Conservation (phyloP, 2,329 filamentous ascomycete species). For the Trichoderma cornu-damae region DNA sequence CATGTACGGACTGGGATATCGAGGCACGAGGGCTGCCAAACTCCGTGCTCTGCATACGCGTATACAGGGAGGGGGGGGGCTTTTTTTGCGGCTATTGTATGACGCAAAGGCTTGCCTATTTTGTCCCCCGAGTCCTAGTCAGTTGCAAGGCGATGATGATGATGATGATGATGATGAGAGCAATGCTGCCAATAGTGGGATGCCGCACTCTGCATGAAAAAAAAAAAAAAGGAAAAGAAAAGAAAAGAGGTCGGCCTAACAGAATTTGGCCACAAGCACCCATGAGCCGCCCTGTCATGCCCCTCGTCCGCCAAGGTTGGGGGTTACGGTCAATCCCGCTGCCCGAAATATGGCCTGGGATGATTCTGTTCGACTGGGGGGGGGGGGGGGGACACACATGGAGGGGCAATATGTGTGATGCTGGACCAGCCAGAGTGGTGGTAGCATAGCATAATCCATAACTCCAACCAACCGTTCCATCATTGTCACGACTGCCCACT, state of each 20-base stretch:
- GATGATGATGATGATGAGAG: not conserved
- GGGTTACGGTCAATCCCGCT: not conserved
- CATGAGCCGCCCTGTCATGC: not conserved
- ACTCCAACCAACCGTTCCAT: not conserved
- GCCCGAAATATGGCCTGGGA: not conserved
- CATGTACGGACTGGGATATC: not conserved
- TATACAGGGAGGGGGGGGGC: not conserved
- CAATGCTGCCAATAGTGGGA: not conserved
- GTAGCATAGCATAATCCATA: no score
- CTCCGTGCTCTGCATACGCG: not conserved
- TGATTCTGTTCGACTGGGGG: not conserved
- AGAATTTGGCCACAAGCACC: not conserved
- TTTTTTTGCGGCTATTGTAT: not conserved
- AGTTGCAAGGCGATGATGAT: not conserved
- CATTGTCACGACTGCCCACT: not conserved
- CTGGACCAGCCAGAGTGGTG: no score
- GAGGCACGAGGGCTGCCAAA: not conserved
- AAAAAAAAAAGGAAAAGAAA: no score
- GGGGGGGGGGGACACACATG: no score
- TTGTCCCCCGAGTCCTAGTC: not conserved
- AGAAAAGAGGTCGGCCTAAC: constrained; percentile 1
- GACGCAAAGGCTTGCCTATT: not conserved
- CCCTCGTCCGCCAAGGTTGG: not conserved
- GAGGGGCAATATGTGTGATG: not conserved
- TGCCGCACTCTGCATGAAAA: constrained; percentile 2